phyloP scores from a whole-genome alignment of 2,329 filamentous ascomycete species.

The Monosporascus ibericus region DNA sequence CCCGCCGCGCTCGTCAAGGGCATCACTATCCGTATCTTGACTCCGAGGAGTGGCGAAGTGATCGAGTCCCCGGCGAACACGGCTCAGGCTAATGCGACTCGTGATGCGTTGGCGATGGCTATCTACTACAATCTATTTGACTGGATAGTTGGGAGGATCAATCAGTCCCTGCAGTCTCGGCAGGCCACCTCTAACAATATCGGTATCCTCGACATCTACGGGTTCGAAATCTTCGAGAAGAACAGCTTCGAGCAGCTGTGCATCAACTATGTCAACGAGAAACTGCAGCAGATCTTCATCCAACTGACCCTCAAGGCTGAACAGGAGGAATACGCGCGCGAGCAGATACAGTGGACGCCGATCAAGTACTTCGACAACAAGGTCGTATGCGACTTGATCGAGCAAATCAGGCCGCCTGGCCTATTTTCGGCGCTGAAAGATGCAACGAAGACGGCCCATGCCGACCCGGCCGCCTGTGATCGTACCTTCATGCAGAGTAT shows the following conservation, averaged over 20 bases:
- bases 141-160: constrained; percentile 93
- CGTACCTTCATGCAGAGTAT: constrained; percentile 92
- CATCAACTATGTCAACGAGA: constrained; percentile 99
- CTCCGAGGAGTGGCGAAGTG: constrained; percentile 58
- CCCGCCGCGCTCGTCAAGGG: constrained; percentile 74
- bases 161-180: constrained; percentile 76
- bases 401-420: constrained; percentile 82
- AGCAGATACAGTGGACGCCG: constrained; percentile 97
- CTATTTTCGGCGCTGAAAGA: constrained; percentile 96
- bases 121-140: constrained; percentile 98
- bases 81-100: constrained; percentile 76
- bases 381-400: constrained; percentile 94
- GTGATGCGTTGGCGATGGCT: constrained; percentile 89
- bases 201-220: constrained; percentile 97
- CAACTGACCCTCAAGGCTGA: constrained; percentile 94
- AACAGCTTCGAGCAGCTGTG: constrained; percentile 99
- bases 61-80: constrained; percentile 77
- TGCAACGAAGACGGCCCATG: constrained; percentile 96
- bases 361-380: constrained; percentile 99
- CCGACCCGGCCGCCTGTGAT: constrained; percentile 89
- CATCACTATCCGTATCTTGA: constrained; percentile 82
- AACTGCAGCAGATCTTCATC: constrained; percentile 98
- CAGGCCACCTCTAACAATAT: constrained; percentile 76
- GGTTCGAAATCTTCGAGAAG: constrained; percentile 98
- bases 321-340: constrained; percentile 92